Conservation (phyloP, 106 monocot species). For the Dioscorea zingiberensis region DNA sequence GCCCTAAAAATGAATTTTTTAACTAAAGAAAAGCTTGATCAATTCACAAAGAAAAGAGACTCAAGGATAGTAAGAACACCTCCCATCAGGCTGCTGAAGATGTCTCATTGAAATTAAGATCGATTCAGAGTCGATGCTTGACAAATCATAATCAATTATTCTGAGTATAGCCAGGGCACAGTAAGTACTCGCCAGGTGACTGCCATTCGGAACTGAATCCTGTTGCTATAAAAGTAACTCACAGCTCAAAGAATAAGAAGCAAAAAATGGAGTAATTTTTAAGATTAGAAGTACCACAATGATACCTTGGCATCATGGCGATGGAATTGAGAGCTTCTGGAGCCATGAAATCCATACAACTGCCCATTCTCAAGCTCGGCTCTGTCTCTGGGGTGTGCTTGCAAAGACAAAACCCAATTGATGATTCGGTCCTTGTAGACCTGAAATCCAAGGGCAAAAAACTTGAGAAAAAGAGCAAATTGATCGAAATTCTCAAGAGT, state of each 20-base stretch:
- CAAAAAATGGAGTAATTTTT: not conserved
- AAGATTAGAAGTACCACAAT: not conserved
- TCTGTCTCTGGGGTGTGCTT: conserved; percentile 29
- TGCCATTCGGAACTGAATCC: conserved; percentile 40
- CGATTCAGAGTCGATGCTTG: conserved; percentile 31
- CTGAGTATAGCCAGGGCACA: conserved; percentile 80
- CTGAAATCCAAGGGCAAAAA: conserved; percentile 22
- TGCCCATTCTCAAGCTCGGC: conserved; percentile 36
- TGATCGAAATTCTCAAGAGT: not conserved
- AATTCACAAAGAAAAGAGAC: not conserved
- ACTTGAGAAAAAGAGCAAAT: not conserved
- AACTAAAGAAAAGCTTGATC: not conserved
- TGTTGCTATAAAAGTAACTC: conserved; percentile 11
- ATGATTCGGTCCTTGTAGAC: conserved; percentile 64
- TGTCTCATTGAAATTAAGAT: conserved; percentile 69
- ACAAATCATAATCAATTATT: conserved; percentile 60
- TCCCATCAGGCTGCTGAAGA: conserved; percentile 90
- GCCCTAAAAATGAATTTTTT: not conserved
- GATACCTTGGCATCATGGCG: conserved; percentile 27
- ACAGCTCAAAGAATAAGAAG: not conserved
- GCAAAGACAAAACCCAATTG: conserved; percentile 85
- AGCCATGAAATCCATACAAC: conserved; percentile 91
- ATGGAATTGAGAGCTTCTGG: conserved; percentile 54
- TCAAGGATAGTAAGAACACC: conserved; percentile 31
- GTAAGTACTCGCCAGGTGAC: conserved; percentile 93